Evolutionary conservation across 495 filamentous ascomycete genomes (phyloP).

Genomic region (Cudoniella acicularis): DNA sequence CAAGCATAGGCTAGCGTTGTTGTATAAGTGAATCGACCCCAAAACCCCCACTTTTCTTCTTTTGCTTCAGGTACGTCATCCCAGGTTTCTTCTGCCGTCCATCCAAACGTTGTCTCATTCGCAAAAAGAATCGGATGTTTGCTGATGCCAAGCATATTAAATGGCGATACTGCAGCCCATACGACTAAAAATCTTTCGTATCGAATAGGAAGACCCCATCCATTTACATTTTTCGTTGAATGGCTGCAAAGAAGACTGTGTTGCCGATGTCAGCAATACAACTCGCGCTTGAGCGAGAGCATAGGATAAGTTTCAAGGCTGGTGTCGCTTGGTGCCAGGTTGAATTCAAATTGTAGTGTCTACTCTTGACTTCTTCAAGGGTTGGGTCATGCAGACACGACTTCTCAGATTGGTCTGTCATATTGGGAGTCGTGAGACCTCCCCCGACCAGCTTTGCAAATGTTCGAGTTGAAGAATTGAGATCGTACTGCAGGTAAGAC

Average conservation of each 20-base stretch:
- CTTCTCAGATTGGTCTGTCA: constrained; percentile 31
- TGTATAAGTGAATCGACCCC: constrained; percentile 39
- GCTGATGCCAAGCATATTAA: constrained; percentile 33
- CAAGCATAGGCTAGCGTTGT: constrained; percentile 37
- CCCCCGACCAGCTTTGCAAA: constrained; percentile 37
- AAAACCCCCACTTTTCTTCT: constrained; percentile 20
- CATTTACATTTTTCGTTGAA: constrained; percentile 37
- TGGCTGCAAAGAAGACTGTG: constrained; percentile 33
- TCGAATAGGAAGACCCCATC: constrained; percentile 30
- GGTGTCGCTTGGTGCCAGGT: constrained; percentile 39
- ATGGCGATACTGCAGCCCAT: constrained; percentile 33
- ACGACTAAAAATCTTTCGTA: constrained; percentile 38
- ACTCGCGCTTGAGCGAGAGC: constrained; percentile 22
- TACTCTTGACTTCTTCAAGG: constrained; percentile 11
- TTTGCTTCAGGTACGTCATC: constrained; percentile 23
- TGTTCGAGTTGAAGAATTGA: constrained; percentile 25
- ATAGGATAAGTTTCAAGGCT: constrained; percentile 34
- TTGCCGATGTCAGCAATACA: constrained; percentile 26
- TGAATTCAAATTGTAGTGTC: constrained; percentile 11
- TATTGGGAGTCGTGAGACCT: constrained; percentile 35
- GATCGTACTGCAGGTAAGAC: constrained; percentile 34
- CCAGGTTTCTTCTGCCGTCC: constrained; percentile 33
- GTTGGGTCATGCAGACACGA: constrained; percentile 27
- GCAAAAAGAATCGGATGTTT: constrained; percentile 33
- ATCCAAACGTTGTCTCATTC: constrained; percentile 37